These are phyloP conservation scores for Aspergillus amoenus DNA, from an alignment of 2,329 filamentous ascomycete genomes.

Conservation along the genomic window DNA sequence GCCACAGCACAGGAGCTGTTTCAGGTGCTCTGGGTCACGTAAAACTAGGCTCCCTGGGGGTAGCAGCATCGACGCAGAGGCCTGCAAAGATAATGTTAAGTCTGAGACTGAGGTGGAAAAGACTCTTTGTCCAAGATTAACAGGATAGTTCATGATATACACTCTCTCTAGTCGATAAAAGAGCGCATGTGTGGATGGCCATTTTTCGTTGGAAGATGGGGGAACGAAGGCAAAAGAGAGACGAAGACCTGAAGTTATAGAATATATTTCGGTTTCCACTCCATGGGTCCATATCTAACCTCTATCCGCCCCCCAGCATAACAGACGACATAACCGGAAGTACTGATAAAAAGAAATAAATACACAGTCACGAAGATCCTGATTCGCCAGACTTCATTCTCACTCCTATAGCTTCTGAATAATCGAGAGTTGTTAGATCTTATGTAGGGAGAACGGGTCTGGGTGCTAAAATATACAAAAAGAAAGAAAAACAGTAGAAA, in stretches of 20 bases:
- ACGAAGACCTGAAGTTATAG: background rate
- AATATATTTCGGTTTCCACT: background rate
- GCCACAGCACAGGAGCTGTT: constrained; percentile 8
- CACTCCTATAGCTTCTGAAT: no score
- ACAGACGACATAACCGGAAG: no score
- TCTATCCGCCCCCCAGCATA: no score
- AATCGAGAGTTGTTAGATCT: no score
- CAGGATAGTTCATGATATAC: constrained; percentile 20
- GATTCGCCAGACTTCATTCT: no score
- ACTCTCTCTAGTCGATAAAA: background rate
- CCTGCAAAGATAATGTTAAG: constrained; percentile 22
- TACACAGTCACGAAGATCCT: no score
- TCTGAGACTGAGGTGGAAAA: constrained; percentile 13
- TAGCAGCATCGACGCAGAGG: constrained; percentile 18
- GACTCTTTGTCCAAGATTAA: constrained; percentile 23
- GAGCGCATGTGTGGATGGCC: background rate
- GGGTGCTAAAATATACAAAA: no score
- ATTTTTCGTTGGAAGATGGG: background rate
- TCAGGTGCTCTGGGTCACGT: background rate
- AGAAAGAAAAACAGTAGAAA: no score
- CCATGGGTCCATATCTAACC: background rate
- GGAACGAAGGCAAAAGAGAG: background rate
- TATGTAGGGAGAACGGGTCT: no score
- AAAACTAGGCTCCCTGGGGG: background rate
- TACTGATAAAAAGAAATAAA: no score